Evolutionary conservation across 2,329 filamentous ascomycete species (phyloP), one percentile per base, ranked within the genome.

Genomic region (Gyromitra esculenta): DNA sequence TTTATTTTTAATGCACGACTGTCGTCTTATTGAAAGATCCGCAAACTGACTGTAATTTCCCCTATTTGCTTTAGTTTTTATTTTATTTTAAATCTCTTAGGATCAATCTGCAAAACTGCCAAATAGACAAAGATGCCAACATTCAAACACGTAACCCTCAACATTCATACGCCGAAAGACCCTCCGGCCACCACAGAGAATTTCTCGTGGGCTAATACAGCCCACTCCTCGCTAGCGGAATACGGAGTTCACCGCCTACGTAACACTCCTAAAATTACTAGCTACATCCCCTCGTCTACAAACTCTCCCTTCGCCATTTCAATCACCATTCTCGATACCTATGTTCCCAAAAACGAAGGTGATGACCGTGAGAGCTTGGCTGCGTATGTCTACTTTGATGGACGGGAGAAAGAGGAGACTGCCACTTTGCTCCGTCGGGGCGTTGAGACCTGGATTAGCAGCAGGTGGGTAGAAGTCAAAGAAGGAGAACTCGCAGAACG

Each of bases 391-490:
- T 99, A 99, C 85, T 99, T 99, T 82, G 96, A 99, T 84, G 96
- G 96, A 18, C 88, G 96, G 78, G 89, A 89, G 77, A 99, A 99
- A 84, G 96, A 99, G 83, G 96, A 99, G 85, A 96, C 99, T 1
- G 96, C 96, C 67, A 99, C 96, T 11, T 86, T 99, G 73, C 86
- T 99, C 67, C 88, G 96, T 71, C 91, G 94, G 11, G 95, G 96
- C 31, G 96, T 98, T 83, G 96, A 99, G 85, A 99, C 96, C 1
- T 99, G 96, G 96, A 96, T 99, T 31, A 99, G 98, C 82, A 97
- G 94, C 72, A 88, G 96, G 81, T 99, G 96, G 96, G 96, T 99
- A 64, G 95, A 96, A 82, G 90, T 99, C 5, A 93, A 95, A 1
- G 91, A 94, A 37, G 96, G 96, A 64, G 96, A 96, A 54, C 88